Percentiles rank a stretch among this genome's conserved stretches.
These are phyloP conservation scores for Starmerella floricola DNA, from an alignment of 805 yeast species.

Conservation along the genomic window DNA sequence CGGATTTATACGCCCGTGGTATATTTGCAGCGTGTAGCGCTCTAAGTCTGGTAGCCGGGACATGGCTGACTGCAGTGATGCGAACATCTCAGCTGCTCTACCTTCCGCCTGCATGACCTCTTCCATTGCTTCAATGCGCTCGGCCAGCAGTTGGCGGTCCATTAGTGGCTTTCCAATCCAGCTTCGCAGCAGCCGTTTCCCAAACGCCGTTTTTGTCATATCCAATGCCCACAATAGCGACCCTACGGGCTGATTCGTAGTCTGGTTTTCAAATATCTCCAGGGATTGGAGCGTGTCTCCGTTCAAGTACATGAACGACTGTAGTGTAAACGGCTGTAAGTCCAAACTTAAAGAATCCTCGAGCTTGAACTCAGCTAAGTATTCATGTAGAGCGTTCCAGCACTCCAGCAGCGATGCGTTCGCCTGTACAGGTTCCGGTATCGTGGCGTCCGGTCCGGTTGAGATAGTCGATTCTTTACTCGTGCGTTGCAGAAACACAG, in stretches of 20 bases:
- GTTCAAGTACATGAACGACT: constrained; percentile 43
- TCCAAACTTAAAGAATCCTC: constrained; percentile 39
- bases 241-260: constrained; percentile 48
- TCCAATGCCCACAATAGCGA: constrained; percentile 70
- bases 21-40: constrained; percentile 43
- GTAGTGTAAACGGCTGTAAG: constrained; percentile 39
- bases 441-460: neutral
- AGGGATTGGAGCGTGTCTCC: constrained; percentile 56
- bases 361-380: constrained; percentile 53
- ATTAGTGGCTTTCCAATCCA: constrained; percentile 73
- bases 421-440: neutral
- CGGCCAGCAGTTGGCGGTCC: constrained; percentile 40
- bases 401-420: constrained; percentile 15
- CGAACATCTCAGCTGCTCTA: constrained; percentile 21
- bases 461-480: too few species aligned
- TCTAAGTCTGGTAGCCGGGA: constrained; percentile 44
- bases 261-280: constrained; percentile 59
- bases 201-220: constrained; percentile 69
- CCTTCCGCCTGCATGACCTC: constrained; percentile 29
- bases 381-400: constrained; percentile 32
- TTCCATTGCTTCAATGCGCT: constrained; percentile 52
- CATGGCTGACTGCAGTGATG: constrained; percentile 25
- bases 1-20: constrained; percentile 47
- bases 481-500: constrained; percentile 10
- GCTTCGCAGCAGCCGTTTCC: constrained; percentile 47